Base-by-base conservation (phyloP, 257 asterid species). In the Solanum ahanhuiri region DNA sequence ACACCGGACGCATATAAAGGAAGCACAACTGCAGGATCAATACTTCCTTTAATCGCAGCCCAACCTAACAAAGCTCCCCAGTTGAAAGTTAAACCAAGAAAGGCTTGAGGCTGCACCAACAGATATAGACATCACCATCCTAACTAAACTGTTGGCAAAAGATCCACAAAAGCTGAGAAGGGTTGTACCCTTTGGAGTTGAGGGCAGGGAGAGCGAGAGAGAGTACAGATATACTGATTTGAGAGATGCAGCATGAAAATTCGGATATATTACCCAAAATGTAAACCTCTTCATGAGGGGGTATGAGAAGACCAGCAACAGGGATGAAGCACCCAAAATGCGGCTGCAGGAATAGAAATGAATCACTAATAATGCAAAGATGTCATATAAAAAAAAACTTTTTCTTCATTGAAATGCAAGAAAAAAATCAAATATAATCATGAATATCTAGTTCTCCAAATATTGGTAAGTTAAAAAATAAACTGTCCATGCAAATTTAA, bases 271-370 rank as follows among this genome's bases (percentile, higher is more conserved):
- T 92, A 96, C 98, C 99, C 99, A 96, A 88, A 89, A 94, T 5
- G 99, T 94, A 51, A 93, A 34, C 89, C 98, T 93, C 95, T 96
- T 96, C 98, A 94, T 95, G 86, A 96, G 95, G 67, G 99, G 99
- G 85, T 96, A 96, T 37, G 96, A 88, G 87, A 94, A 94, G 72
- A 93, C 94, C 69, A 93, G 90, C 83, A 93, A 89, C 92, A 96
- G 86, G 45, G 95, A 93, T 31, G 96, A 92, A 88, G 95, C 97
- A 82, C 99, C 97, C 87, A 95, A 87, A 60, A 93, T 88, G 14
- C 91, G 92, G 89, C 99, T 96, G 96, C 91, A 91, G 77, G 69
- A 82, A 87, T 82, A 83, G 48, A 82, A 48, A 86, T 37, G 31
- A 33, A 63, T 12, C 63, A 64, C 9, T 23, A 82, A 34, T 4